Base-by-base conservation (phyloP, 108 stramenopile species). In the Discostella stelligeroides region DNA sequence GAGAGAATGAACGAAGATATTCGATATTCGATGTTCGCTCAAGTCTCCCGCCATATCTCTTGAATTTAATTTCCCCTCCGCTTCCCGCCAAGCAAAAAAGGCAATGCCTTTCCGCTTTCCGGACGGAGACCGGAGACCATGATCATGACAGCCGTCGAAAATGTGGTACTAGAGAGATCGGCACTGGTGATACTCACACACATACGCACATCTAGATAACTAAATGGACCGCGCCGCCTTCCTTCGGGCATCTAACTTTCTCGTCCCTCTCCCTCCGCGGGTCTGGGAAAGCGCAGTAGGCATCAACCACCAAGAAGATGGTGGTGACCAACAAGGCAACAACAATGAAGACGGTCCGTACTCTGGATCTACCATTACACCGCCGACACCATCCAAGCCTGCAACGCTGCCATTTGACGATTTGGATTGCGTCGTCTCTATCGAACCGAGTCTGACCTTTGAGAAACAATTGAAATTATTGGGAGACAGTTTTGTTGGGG, bases 221-320 rank as follows among this genome's bases (percentile, higher is more conserved):
- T 2, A 9, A n/a, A 76, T 76, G 75, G 75, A 76, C 60, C 67
- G 75, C 1, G 67, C 63, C 20, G 30, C 75, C 37, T 76, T 76
- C 48, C 75, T 76, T 45, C 58, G 68, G 37, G 68, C 75, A 17
- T 48, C 68, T 7, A 54, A 62, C 30, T 76, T 47, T 28, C 68
- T 76, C 25, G 62, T 67, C n/a, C 75, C 47, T 21, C 56, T 76
- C 4, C 68, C 61, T 43, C 63, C 61, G 10, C 37, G 38, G 28
- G 46, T 58, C 0, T 76, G 75, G 75, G 43, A 58, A 2, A 9
- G 12, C 20, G 34, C 49, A 50, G 53, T 54, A 7, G 28, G 27
- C 25, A 29, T 30, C 38, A 23, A 13, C 34, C 17, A 29, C 49
- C 20, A 27, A 4, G 25, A n/a, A 30, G 38, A 40, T 41, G 54